phyloP scores from a whole-genome alignment of 208 protist species.

The Wallacemonas rigidus region DNA sequence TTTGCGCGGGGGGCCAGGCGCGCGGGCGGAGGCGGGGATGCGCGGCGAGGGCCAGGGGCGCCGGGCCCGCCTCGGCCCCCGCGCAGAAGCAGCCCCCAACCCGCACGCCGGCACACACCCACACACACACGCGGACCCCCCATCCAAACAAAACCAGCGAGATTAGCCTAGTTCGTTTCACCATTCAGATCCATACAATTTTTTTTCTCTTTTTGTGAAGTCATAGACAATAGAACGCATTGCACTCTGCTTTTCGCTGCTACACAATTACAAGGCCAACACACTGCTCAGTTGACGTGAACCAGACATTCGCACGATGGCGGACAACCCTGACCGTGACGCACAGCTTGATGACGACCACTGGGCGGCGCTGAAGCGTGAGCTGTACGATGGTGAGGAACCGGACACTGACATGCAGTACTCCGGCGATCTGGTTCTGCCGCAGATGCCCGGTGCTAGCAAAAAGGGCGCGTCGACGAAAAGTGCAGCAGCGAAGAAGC shows the following conservation, averaged over 20 bases:
- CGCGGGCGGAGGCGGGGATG: too few species aligned
- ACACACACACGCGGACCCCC: not conserved
- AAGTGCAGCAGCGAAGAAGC: constrained; percentile 8
- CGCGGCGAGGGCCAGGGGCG: too few species aligned
- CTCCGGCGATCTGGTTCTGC: constrained; percentile 32
- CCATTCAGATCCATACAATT: not conserved
- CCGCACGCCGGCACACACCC: not conserved
- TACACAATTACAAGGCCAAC: too few species aligned
- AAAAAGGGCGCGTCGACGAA: constrained; percentile 29
- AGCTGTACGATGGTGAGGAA: constrained; percentile 49
- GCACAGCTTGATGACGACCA: constrained; percentile 51
- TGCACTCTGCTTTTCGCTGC: too few species aligned
- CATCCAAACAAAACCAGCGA: not conserved
- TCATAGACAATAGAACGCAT: too few species aligned
- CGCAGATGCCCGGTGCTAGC: constrained; percentile 29
- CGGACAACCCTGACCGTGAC: constrained; percentile 26
- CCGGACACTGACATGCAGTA: constrained; percentile 19
- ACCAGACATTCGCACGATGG: not conserved
- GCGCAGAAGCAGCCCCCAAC: too few species aligned
- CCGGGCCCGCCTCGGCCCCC: too few species aligned
- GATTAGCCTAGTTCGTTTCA: not conserved
- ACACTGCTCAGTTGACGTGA: too few species aligned
- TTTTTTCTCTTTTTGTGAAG: constrained; percentile 4
- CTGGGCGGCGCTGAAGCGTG: constrained; percentile 60
- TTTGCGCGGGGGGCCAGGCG: too few species aligned